Conservation (phyloP, 176 grass and related monocot species). For the Raddia guianensis region DNA sequence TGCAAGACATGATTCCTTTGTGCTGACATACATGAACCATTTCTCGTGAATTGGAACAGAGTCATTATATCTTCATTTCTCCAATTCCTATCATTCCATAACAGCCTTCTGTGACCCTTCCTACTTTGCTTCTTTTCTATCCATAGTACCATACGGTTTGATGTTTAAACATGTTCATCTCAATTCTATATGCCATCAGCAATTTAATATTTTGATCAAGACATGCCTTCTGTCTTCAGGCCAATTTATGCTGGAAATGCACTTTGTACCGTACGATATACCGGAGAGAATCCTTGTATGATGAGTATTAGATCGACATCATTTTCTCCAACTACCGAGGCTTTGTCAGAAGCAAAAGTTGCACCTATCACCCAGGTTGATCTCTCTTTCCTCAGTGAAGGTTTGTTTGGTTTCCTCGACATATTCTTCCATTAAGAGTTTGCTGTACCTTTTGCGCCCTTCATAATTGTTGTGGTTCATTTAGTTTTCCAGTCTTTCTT, state of each 20-base stretch:
- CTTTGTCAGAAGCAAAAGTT: conserved; percentile 52
- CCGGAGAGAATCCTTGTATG: conserved; percentile 72
- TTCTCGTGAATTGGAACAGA: background rate
- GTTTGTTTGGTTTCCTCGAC: conserved; percentile 57
- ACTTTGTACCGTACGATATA: conserved; percentile 83
- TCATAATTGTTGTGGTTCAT: background rate
- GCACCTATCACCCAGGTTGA: conserved; percentile 83
- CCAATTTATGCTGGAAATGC: conserved; percentile 99
- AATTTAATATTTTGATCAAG: background rate
- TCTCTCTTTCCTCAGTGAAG: conserved; percentile 88
- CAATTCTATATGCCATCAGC: background rate
- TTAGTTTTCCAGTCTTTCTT: conserved; percentile 15
- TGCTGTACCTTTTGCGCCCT: background rate
- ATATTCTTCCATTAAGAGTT: conserved; percentile 35
- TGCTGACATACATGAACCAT: background rate
- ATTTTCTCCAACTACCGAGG: conserved; percentile 54
- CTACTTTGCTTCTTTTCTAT: background rate
- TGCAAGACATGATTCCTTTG: background rate
- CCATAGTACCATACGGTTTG: background rate
- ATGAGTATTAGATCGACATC: conserved; percentile 92
- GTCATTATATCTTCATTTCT: background rate
- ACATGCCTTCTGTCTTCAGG: conserved; percentile 47
- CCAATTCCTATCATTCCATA: background rate
- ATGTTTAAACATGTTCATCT: background rate
- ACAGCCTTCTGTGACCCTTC: background rate